Base-by-base conservation (phyloP, 768 basidiomycete species). In the Cyathus striatus region DNA sequence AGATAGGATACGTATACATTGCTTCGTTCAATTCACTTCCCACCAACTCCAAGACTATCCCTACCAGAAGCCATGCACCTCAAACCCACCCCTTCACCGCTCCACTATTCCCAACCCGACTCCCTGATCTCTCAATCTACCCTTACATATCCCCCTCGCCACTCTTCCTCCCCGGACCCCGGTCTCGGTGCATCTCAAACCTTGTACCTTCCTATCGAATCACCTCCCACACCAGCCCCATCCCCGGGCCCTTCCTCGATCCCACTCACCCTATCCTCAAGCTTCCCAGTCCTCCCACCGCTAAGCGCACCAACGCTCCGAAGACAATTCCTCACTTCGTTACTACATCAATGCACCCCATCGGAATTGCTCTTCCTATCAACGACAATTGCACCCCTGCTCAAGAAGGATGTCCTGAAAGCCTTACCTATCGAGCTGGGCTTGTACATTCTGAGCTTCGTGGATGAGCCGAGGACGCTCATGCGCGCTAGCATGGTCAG, bases 401-500 rank as follows among this genome's bases (percentile, higher is more conserved):
- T 87, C 48, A 78, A 78, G 50, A 76, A 78, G 0, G 82, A 86
- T 50, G 79, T 81, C 46, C 57, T 78, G 5, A 54, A 59, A 3
- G 46, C 50, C 24, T 44, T 69, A 2, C 66, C 68, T 0, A 36
- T 24, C 69, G 92, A 96, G 62, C 68, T 96, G 12, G 76, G 80
- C 0, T 60, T 92, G 17, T 77, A 90, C 52, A 76, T 93, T 42
- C 70, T 96, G 25, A 62, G 72, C 43, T 93, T 82, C 59, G 69
- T 95, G 33, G 80, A 90, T 43, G 84, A 90, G 35, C 82, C 87
- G 0, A 65, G 66, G 33, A 82, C 85, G 0, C 78, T 96, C 7
- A 69, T 79, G 0, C 68, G 88, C 9, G 85, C 85, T 0, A 69
- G 75, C 30, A 71, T 75, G 24, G 93, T 94, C 22, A 85, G 82